Evolutionary conservation across 768 basidiomycete genomes (phyloP).

Genomic region (Trametes meyenii): DNA sequence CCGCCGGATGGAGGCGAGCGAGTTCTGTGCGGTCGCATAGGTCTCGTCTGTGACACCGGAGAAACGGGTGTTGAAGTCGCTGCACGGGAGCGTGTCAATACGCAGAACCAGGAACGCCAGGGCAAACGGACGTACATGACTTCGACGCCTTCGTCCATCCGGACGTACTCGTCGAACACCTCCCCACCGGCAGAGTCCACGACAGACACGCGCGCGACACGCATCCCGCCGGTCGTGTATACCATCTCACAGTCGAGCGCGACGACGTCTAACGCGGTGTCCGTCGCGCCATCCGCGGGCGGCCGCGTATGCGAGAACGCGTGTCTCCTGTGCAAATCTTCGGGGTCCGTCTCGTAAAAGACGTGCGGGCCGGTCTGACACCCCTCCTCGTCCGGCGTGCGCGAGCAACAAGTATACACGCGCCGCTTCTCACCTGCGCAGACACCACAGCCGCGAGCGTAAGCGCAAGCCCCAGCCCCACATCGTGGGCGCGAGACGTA

Average conservation of each 20-base stretch:
- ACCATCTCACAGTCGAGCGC: slow-evolving; percentile 98
- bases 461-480: too few relatives aligned
- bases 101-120: not conserved
- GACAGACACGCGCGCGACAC: slow-evolving; percentile 87
- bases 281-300: slow-evolving; percentile 22
- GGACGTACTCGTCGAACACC: slow-evolving; percentile 81
- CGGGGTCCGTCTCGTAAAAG: slow-evolving; percentile 76
- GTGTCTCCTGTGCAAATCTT: slow-evolving; percentile 72
- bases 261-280: slow-evolving; percentile 68
- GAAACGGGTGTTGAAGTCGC: slow-evolving; percentile 92
- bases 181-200: slow-evolving; percentile 74
- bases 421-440: slow-evolving; percentile 66
- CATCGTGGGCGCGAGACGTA: slow-evolving; percentile 36
- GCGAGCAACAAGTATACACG: slow-evolving; percentile 80
- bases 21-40: slow-evolving; percentile 61
- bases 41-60: slow-evolving; percentile 73
- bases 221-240: slow-evolving; percentile 91
- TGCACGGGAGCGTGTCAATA: slow-evolving; percentile 33
- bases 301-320: slow-evolving; percentile 60
- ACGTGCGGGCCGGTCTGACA: slow-evolving; percentile 87
- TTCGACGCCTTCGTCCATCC: slow-evolving; percentile 79
- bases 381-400: slow-evolving; percentile 59
- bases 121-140: slow-evolving; percentile 53
- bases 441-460: not conserved
- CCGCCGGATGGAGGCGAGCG: slow-evolving; percentile 65